A percentile compares a stretch with the other conserved stretches of the same genome.
These are phyloP conservation scores for Ceratobasidium sp. DNA, from an alignment of 1,284 basidiomycete species.

Conservation along the genomic window DNA sequence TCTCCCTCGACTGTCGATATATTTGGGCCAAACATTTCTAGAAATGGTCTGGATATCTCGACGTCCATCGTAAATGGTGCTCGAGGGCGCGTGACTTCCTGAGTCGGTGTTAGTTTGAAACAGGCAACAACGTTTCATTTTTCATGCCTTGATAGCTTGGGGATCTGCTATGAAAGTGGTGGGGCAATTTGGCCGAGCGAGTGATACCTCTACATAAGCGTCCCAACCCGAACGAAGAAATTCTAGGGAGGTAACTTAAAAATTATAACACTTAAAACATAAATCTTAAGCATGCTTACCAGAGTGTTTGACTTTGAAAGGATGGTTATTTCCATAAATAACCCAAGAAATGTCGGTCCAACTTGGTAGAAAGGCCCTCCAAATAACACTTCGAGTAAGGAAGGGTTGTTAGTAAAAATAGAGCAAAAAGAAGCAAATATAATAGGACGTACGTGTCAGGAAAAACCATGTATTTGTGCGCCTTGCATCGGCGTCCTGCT, in stretches of 20 bases:
- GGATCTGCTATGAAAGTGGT: conserved; percentile 22
- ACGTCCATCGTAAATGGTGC: conserved; percentile 5
- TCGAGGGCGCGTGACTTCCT: background rate
- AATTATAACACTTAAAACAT: too few relatives aligned
- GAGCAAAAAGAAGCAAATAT: too few relatives aligned
- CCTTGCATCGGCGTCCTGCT: background rate
- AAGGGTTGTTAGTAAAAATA: background rate
- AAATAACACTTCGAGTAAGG: background rate
- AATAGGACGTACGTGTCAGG: background rate
- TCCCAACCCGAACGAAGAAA: conserved; percentile 8
- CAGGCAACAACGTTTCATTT: background rate
- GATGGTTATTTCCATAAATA: conserved; percentile 22
- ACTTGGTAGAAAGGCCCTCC: conserved; percentile 9
- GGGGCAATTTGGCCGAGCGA: background rate
- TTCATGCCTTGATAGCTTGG: conserved; percentile 27
- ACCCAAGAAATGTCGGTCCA: conserved; percentile 12
- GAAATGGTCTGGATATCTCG: background rate
- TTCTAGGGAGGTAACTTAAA: background rate
- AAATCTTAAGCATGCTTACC: background rate
- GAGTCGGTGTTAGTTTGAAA: background rate
- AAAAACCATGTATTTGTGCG: conserved; percentile 11
- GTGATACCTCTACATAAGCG: conserved; percentile 21
- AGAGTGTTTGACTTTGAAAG: conserved; percentile 12
- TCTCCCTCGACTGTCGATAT: conserved; percentile 38
- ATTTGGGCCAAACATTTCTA: conserved; percentile 42